Evolutionary conservation across 2,329 filamentous ascomycete genomes (phyloP), one percentile per base, ranked within the genome.

Genomic region (Shiraia sp.): DNA sequence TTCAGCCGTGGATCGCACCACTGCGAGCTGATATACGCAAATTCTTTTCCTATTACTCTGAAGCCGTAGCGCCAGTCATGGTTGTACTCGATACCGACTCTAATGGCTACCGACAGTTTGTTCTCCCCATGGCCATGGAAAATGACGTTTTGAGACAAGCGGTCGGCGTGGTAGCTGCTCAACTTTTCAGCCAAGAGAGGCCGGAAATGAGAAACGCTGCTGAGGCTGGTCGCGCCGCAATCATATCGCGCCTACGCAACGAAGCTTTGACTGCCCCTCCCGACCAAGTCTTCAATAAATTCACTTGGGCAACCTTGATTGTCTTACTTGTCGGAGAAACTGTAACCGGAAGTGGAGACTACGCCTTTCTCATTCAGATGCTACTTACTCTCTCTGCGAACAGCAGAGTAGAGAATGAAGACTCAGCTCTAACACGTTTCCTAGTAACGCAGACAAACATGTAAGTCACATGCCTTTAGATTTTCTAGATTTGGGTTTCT

Each of bases 271-370:
- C 52, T 10, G 51, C 57, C 1, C 51, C 55, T 2, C 55, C 59
- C 0, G 47, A 60, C 7, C 43, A 41, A n/a, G 56, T 72, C 0
- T 72, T 72, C 45, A 70, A 61, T 23, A 57, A 63, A 1, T 70
- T 60, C 9, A 71, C 65, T 2, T 61, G 70, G 47, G 67, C 68
- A 0, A 72, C 69, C 0, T 53, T 73, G 9, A 47, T 73, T 1
- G 63, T 73, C 0, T 56, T 73, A 1, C 48, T 74, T 0, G 70
- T 73, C 0, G 71, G 71, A 0, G 71, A 74, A 10, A 72, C 71
- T 0, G 71, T 73, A 6, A 73, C 70, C 0, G 71, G 69, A 1
- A 68, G 69, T 3, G 59, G 58, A 14, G 71, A 73, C 23, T 73
- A 66, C 33, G 48, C 47, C 1, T 69, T 69, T 35, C 54, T 73